Base-by-base conservation (phyloP, 2,329 filamentous ascomycete genomes). In the Alternaria conjuncta region DNA sequence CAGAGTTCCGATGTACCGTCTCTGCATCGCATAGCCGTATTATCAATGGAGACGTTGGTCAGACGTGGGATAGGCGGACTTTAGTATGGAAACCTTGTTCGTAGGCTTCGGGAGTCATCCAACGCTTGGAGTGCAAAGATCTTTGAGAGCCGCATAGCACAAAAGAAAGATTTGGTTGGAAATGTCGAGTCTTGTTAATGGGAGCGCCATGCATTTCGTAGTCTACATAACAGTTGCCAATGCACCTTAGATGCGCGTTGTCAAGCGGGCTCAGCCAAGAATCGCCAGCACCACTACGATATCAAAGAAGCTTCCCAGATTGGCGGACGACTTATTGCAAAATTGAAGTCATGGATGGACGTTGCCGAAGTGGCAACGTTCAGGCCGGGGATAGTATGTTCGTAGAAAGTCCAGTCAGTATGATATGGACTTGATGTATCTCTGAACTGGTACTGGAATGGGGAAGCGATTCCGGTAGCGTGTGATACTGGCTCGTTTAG, bases 371-470 rank as follows among this genome's bases (percentile, higher is more conserved):
- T 72, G 13, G 63, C 67, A 10, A 74, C 57, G 30, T 69, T 82
- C 56, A 83, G 75, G 25, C 82, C 74, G 36, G 78, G 79, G 15
- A 81, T 79, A 36, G 79, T 81, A 69, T 83, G 84, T 50, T 81
- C 79, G 70, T 84, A 85, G 28, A 78, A 80, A 11, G 78, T 78
- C 84, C 84, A 86, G 11, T 81, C 81, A 15, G 84, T 81, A 55
- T 83, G 83, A 36, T 81, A 79, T 13, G 78, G 73, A 44, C 57
- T 57, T 4, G 36, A 36, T 20, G 9, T 8, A n/a, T 53, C 23
- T 23, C 28, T 41, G 30, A 53, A n/a, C 10, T 73, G 75, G 55
- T 65, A 68, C 32, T 76, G 49, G 21, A 71, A 72, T 13, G 74
- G 62, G 43, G 73, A 72, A 36, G 74, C 71, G 5, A 75, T 68